Percentiles rank a stretch among this genome's conserved stretches.
Evolutionary conservation across 495 filamentous ascomycete genomes (phyloP).

Genomic region (Diplogelasinospora grovesii): DNA sequence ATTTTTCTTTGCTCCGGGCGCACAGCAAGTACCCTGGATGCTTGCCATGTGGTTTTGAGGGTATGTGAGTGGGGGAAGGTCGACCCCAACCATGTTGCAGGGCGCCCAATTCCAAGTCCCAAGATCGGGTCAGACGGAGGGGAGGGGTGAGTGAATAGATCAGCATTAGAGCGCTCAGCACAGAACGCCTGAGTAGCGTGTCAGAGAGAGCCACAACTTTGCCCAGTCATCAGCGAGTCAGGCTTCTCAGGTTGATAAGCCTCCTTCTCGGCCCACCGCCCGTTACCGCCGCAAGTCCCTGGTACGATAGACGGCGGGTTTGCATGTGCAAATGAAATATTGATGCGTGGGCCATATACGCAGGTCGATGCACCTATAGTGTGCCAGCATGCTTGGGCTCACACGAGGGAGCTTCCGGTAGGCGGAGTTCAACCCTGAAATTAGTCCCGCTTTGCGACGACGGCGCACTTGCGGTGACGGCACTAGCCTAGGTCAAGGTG

Average conservation of each 20-base stretch:
- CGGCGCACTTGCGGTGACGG: slow-evolving; percentile 18
- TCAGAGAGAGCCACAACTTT: slow-evolving; percentile 7
- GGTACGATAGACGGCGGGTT: slow-evolving; percentile 13
- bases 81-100: slow-evolving; percentile 16
- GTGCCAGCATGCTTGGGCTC: slow-evolving; percentile 8
- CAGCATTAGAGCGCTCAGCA: slow-evolving; percentile 4
- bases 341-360: slow-evolving; percentile 28
- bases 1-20: slow-evolving; percentile 12
- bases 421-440: slow-evolving; percentile 14
- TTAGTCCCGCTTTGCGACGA: slow-evolving; percentile 8
- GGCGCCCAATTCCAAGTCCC: slow-evolving; percentile 16
- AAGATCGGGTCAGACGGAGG: slow-evolving; percentile 18
- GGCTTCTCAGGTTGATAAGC: slow-evolving; percentile 24
- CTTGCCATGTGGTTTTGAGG: slow-evolving; percentile 42
- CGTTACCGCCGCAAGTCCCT: slow-evolving; percentile 18
- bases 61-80: slow-evolving; percentile 22
- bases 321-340: slow-evolving; percentile 27
- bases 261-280: slow-evolving; percentile 12
- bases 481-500: slow-evolving; percentile 21
- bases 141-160: slow-evolving; percentile 17
- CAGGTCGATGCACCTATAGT: slow-evolving; percentile 15
- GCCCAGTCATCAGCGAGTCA: slow-evolving; percentile 33
- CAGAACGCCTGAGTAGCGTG: too few relatives aligned
- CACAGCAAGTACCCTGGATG: slow-evolving; percentile 29
- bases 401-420: slow-evolving; percentile 15